These are phyloP conservation scores for Pyrenophora seminiperda DNA, from an alignment of 2,329 filamentous ascomycete species.

Conservation along the genomic window DNA sequence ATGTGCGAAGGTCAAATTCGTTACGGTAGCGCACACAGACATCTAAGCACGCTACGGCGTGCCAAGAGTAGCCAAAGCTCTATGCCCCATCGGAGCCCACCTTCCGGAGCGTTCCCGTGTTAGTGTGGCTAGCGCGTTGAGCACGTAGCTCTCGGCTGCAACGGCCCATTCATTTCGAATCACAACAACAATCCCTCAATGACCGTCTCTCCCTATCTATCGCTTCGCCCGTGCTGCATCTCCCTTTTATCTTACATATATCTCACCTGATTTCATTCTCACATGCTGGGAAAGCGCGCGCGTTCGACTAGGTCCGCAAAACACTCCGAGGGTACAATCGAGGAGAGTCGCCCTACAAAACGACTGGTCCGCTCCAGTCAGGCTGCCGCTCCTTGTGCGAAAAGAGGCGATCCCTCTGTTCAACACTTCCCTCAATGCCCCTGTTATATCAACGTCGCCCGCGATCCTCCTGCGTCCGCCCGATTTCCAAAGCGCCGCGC, in stretches of 20 bases:
- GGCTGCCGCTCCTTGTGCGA: not conserved
- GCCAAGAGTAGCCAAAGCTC: too few relatives aligned
- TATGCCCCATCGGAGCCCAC: not conserved
- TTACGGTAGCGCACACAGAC: too few relatives aligned
- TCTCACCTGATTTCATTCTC: not conserved
- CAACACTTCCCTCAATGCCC: not conserved
- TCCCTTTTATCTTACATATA: not conserved
- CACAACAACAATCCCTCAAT: not conserved
- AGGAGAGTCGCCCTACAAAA: not conserved
- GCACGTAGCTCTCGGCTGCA: not conserved
- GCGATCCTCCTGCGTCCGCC: not conserved
- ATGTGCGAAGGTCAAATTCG: too few relatives aligned
- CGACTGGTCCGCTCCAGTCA: not conserved
- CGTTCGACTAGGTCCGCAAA: not conserved
- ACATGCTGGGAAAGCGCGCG: not conserved
- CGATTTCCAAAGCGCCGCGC: not conserved
- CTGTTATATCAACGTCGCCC: not conserved
- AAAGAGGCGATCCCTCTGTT: not conserved
- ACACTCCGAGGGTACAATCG: not conserved
- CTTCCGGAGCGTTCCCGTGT: not conserved
- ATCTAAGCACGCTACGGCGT: too few relatives aligned
- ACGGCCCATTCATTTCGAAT: not conserved
- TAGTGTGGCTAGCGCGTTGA: not conserved
- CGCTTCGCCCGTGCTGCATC: not conserved
- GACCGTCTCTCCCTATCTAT: not conserved